Evolutionary conservation across 495 filamentous ascomycete genomes (phyloP), one percentile per base, ranked within the genome.

Genomic region (Aspergillus nanangensis): DNA sequence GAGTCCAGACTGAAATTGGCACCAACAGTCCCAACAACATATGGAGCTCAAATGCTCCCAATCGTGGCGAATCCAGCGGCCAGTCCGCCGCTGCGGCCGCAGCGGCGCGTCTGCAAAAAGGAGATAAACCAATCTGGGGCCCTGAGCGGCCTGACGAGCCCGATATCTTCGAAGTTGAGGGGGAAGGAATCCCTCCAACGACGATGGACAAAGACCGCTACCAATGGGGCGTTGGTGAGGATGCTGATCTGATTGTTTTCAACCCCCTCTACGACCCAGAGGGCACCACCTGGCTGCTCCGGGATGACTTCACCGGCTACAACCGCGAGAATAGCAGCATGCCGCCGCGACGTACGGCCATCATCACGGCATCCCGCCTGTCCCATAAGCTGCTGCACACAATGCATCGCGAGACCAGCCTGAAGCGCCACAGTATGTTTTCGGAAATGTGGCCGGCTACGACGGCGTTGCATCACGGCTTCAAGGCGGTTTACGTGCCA

Each of bases 391-490:
- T 98, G 2, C 79, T 98, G 23, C 60, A 74, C 35, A 83, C 82
- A 18, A 98, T 98, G 93, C 93, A 98, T 69, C 75, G 78, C 44
- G 91, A 96, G 58, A 95, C 87, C 18, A 78, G 78, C 2, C 76
- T 87, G 54, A 75, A 83, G 42, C 87, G 85, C 41, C 92, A 92
- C 66, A 85, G 84, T 51, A 91, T 93, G 68, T 97, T 95, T 70
- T 86, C 88, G 0, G 93, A 98, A 63, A 96, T 96, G 90, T 96
- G 87, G 87, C 86, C 91, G 1, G 85, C 85, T 14, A 88, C 86
- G 0, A 76, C 82, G 4, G 87, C 91, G 7, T 74, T 98, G 3
- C 94, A 97, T 42, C 93, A 97, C 59, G 93, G 93, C 9, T 81
- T 88, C 72, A 98, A 98, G 67, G 93, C 88, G 36, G 93, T 98